Base-by-base conservation (phyloP, 2,329 filamentous ascomycete genomes). In the Nemania bipapillata region DNA sequence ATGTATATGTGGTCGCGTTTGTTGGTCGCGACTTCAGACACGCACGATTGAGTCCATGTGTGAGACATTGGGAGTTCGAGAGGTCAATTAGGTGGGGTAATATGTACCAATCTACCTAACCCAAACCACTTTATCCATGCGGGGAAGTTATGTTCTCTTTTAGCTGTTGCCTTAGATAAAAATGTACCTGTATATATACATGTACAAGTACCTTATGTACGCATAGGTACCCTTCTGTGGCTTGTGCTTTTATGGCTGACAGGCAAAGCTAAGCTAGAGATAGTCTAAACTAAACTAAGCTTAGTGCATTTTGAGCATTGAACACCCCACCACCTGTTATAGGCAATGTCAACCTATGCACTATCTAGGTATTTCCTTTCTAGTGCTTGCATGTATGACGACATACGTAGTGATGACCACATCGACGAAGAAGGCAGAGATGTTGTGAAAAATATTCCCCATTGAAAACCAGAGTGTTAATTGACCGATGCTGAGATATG, bases 361-460 rank as follows among this genome's bases (percentile, higher is more conserved):
- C n/a, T n/a, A n/a, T n/a, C n/a, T n/a, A n/a, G n/a, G n/a, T 40
- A 17, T 12, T 3, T 40, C 7, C 30, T 5, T 35, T 5, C 8
- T 40, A 12, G 20, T 45, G 40, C 20, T 45, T 45, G 40, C 40
- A 49, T 5, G 8, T 52, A 68, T 65, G 65, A 68, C 61, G 65
- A 64, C 65, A 68, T 65, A 64, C 47, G 28, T 15, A 30, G 24
- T 58, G 52, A 68, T 68, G 65, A 65, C 37, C 55, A 40, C 65
- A 68, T 68, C 65, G 42, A 37, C 30, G 20, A 60, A 45, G 26
- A 49, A 32, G 12, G 26, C 30, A 30, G 37, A 30, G 50, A 1
- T 55, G 6, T 56, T 17, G 49, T n/a, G 37, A 15, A 40, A 17
- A 32, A 30, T 8, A 20, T 8, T 7, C 17, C 45, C 42, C 37